A percentile compares a stretch with the other conserved stretches of the same genome.
phyloP scores from a whole-genome alignment of 1,139 yeast species.

The Suhomyces taliae region DNA sequence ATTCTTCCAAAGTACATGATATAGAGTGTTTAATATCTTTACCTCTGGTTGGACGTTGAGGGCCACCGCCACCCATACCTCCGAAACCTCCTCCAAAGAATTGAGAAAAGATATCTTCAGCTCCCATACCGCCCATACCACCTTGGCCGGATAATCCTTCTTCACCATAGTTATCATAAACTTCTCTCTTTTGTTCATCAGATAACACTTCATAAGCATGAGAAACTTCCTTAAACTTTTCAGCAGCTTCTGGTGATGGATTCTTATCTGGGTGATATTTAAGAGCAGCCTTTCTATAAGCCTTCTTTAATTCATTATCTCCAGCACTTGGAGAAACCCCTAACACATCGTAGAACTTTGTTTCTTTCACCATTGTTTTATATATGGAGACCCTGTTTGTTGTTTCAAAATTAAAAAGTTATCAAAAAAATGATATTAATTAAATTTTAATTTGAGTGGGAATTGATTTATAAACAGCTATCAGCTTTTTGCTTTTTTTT shows the following conservation, averaged over 20 bases:
- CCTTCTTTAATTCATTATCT: conserved; percentile 87
- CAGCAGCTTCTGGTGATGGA: conserved; percentile 85
- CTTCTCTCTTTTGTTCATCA: conserved; percentile 83
- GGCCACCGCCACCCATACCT: conserved; percentile 57
- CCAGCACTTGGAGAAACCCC: conserved; percentile 81
- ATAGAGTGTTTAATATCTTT: conserved; percentile 90
- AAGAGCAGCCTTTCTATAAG: conserved; percentile 89
- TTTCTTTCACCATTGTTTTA: conserved; percentile 76
- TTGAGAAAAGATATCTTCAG: conserved; percentile 89
- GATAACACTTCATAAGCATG: conserved; percentile 87
- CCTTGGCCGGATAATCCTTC: conserved; percentile 86
- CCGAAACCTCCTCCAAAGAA: conserved; percentile 80
- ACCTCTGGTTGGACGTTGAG: conserved; percentile 85
- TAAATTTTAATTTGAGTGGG: not conserved
- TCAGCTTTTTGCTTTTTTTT: conserved; percentile 5
- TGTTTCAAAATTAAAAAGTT: too few relatives aligned
- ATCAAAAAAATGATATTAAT: too few relatives aligned
- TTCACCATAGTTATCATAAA: conserved; percentile 88
- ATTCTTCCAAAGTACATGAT: conserved; percentile 84
- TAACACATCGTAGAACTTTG: conserved; percentile 80
- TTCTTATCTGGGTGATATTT: conserved; percentile 94
- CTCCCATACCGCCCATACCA: conserved; percentile 71
- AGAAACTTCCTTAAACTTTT: conserved; percentile 89
- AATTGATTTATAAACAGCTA: conserved; percentile 3
- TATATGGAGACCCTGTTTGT: not conserved